Base-by-base conservation (phyloP, 192 early-diverging fungal genomes). In the Obelidium mucronatum region DNA sequence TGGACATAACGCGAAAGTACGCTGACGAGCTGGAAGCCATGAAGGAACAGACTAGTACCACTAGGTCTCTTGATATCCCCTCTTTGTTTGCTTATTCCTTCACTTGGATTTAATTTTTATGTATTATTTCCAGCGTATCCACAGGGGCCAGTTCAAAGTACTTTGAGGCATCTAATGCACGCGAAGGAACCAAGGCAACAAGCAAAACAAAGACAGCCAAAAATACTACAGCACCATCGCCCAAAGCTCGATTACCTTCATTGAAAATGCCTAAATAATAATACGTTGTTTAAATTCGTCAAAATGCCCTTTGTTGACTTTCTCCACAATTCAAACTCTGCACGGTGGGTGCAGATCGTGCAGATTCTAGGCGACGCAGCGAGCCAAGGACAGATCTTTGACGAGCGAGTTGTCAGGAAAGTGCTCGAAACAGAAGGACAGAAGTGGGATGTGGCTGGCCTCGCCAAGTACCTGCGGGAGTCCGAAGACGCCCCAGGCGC, bases 391-490 rank as follows among this genome's bases (percentile, higher is more conserved):
- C 58, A 13, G 24, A 26, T 34, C 24, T 60, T 34, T 6, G 33
- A 33, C 24, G 58, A 26, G 13, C 15, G 0, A 19, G 26, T 60
- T 6, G 58, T 31, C 13, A 33, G 13, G 58, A 8, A 13, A 24
- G 26, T 34, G 11, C 24, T 34, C 13, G 58, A 26, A 33, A 33
- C 26, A 13, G 58, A 33, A 19, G 59, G 74, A 2, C 8, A 60
- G 30, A 8, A 63, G 13, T 80, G 78, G 78, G 66, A 77, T 40
- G 60, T 83, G 3, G 26, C 63, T 17, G 78, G 75, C 19, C 70
- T 83, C 3, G 35, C 34, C n/a, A 24, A 66, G 33, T 77, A 65
- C 44, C 40, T 80, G 34, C 35, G 24, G n/a, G 39, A 51, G 24
- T 28, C 26, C 44, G 37, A 15, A 15, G 26, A 15, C 35, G 8